Conservation (phyloP, 192 early-diverging fungal species). For the Blastocladiella britannica region DNA sequence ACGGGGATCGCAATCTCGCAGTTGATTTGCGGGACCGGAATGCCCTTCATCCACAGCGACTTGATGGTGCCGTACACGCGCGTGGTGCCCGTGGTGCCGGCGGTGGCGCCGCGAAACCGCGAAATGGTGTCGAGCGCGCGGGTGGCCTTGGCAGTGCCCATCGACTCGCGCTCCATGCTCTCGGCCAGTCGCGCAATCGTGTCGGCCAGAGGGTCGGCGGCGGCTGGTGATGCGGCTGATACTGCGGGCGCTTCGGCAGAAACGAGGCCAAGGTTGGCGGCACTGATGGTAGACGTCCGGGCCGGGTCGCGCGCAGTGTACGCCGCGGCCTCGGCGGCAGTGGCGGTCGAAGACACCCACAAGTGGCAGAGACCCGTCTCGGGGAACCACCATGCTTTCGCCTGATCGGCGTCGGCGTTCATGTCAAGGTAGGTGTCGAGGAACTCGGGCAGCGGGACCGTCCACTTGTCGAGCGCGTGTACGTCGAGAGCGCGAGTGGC, state of each 20-base stretch:
- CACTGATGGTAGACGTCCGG: too few relatives aligned
- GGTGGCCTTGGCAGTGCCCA: not conserved
- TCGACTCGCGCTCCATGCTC: not conserved
- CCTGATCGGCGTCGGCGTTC: constrained; percentile 8
- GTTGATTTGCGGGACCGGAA: constrained; percentile 19
- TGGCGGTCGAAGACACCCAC: constrained; percentile 9
- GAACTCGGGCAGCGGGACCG: constrained; percentile 7
- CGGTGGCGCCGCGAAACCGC: constrained; percentile 8
- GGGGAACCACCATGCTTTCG: constrained; percentile 22
- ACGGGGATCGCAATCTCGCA: constrained; percentile 16
- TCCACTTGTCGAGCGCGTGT: constrained; percentile 9
- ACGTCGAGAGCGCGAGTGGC: constrained; percentile 5
- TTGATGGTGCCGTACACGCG: constrained; percentile 11
- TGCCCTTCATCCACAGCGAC: constrained; percentile 13
- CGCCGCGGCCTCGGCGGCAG: constrained; percentile 4
- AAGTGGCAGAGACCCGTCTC: constrained; percentile 15
- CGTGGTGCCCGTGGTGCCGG: too few relatives aligned
- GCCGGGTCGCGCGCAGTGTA: too few relatives aligned
- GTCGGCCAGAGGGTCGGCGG: not conserved
- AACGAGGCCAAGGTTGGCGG: not conserved
- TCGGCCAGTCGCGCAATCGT: not conserved
- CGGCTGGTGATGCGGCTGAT: too few relatives aligned
- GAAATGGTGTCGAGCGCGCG: constrained; percentile 10
- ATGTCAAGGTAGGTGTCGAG: constrained; percentile 2
- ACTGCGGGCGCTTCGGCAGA: not conserved